Evolutionary conservation across 1,284 basidiomycete species (phyloP).

Genomic region (Melampsora larici-populina): DNA sequence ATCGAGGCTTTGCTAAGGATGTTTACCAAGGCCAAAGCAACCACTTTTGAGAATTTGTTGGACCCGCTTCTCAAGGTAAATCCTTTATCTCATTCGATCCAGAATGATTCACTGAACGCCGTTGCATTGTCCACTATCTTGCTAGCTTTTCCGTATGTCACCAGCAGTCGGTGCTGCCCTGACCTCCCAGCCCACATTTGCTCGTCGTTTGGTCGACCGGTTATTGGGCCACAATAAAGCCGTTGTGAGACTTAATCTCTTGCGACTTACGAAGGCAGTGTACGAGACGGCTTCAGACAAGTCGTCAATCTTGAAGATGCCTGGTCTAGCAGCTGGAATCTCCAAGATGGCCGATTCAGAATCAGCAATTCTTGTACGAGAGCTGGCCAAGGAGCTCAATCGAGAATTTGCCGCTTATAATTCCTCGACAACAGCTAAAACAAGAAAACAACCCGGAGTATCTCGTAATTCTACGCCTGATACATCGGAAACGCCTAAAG

Average conservation of each 20-base stretch:
- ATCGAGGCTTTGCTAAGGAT: constrained; percentile 73
- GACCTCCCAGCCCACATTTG: constrained; percentile 70
- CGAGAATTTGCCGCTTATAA: constrained; percentile 21
- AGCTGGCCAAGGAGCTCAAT: constrained; percentile 72
- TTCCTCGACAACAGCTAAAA: neutral
- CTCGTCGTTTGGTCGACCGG: constrained; percentile 81
- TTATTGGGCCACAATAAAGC: constrained; percentile 68
- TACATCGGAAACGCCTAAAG: neutral
- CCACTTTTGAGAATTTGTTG: constrained; percentile 89
- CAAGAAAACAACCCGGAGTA: neutral
- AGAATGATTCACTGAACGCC: neutral
- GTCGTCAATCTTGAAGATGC: constrained; percentile 72
- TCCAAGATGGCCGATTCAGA: constrained; percentile 74
- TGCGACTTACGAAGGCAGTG: constrained; percentile 77
- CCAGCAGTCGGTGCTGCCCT: constrained; percentile 70
- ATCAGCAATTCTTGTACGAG: constrained; percentile 80
- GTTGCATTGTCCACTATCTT: neutral
- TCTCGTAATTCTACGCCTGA: neutral
- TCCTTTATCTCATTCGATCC: neutral
- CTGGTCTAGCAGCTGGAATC: constrained; percentile 72
- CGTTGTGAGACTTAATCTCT: constrained; percentile 80
- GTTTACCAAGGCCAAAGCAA: constrained; percentile 81
- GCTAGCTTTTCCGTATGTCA: constrained; percentile 75
- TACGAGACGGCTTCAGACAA: constrained; percentile 85
- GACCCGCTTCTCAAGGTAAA: constrained; percentile 62